Evolutionary conservation across 2,329 filamentous ascomycete genomes (phyloP), one percentile per base, ranked within the genome.

Genomic region (Harringtonia aguacate): DNA sequence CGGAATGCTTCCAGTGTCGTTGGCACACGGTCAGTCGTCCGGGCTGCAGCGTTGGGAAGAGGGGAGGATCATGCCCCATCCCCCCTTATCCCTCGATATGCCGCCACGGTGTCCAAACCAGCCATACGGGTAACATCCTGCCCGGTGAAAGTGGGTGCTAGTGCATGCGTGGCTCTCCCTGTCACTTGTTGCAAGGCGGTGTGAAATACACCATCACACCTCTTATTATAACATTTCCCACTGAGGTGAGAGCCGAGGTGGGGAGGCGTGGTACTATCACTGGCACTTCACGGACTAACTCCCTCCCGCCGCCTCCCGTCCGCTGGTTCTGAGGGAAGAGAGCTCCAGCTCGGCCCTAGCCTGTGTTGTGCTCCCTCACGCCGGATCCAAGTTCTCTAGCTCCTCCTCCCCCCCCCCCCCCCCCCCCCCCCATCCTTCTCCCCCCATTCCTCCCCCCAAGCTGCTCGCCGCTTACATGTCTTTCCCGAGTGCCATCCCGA

Each of bases 41-140:
- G 24, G 10, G 24, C 24, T 27, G 24, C 24, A 27, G 7, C 24
- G 29, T 40, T 40, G 28, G 38, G 29, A 30, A n/a, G 17, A 30
- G 12, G 15, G n/a, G 24, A 27, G 24, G 24, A 27, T 27, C 24
- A 7, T 31, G 10, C 29, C 4, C 4, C 36, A 8, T n/a, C 7
- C 24, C 8, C 39, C 20, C 39, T 6, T 9, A 37, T 17, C 36
- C 39, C 30, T 31, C 40, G 17, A 40, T n/a, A 30, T 33, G 12
- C 15, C 42, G 43, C 48, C 49, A 41, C 45, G 43, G 38, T 47
- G 31, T n/a, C 49, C 45, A 47, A 39, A 18, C 49, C 43, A 43
- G 41, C 49, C 49, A 49, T 41, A 47, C 47, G 49, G 49, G 45
- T 44, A 21, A 18, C 45, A 44, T 34, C 49, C 48, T 42, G 20